These are phyloP conservation scores for Nakaseomyces uthaithaninus DNA, from an alignment of 1,139 yeast species.

Conservation along the genomic window DNA sequence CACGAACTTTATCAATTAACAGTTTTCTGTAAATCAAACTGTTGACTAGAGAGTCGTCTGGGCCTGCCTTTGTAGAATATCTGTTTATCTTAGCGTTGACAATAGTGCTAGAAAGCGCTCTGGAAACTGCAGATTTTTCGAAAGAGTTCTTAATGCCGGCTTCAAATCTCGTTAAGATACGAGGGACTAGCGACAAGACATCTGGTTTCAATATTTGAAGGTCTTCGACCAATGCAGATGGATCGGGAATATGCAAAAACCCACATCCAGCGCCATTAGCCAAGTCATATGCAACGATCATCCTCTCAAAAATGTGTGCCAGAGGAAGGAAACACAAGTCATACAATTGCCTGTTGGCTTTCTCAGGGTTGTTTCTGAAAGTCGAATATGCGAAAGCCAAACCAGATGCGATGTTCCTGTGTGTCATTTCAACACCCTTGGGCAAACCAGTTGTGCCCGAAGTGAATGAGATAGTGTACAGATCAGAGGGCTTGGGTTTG, in stretches of 20 bases:
- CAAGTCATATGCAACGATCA: conserved; percentile 25
- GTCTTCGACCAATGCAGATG: conserved; percentile 45
- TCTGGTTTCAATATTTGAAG: conserved; percentile 48
- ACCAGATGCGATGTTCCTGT: conserved; percentile 46
- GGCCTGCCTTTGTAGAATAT: conserved; percentile 34
- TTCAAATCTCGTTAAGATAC: conserved; percentile 58
- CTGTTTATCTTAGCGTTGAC: conserved; percentile 35
- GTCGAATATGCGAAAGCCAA: conserved; percentile 30
- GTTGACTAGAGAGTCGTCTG: conserved; percentile 30
- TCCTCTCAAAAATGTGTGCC: conserved; percentile 62
- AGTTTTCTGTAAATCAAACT: conserved; percentile 38
- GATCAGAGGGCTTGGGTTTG: conserved; percentile 47
- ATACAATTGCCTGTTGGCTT: conserved; percentile 17
- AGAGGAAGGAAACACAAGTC: conserved; percentile 47
- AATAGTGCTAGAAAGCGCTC: conserved; percentile 32
- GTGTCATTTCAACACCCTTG: conserved; percentile 63
- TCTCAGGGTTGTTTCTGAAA: conserved; percentile 18
- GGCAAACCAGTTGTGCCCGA: conserved; percentile 74
- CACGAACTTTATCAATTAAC: conserved; percentile 45
- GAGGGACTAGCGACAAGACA: conserved; percentile 51
- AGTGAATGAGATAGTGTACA: conserved; percentile 65
- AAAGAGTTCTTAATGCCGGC: conserved; percentile 39
- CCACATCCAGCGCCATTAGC: conserved; percentile 36
- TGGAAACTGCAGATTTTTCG: conserved; percentile 26
- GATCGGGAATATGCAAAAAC: conserved; percentile 42